Conservation (phyloP, 2,329 filamentous ascomycete species). For the Penicillium sp. region DNA sequence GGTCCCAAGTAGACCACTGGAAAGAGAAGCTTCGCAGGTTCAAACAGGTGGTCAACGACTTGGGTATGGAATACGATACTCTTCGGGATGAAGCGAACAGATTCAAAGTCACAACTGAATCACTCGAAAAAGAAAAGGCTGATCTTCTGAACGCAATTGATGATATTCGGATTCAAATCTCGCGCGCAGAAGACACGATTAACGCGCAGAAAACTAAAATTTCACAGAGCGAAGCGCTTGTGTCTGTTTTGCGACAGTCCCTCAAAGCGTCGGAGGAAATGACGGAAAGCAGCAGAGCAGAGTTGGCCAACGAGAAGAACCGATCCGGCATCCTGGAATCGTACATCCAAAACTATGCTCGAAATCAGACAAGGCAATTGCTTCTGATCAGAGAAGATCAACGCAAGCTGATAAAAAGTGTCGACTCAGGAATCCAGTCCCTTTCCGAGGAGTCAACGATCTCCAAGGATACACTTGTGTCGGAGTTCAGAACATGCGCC, state of each 20-base stretch:
- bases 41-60: constrained; percentile 29
- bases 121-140: constrained; percentile 25
- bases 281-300: constrained; percentile 11
- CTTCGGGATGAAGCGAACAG: constrained; percentile 30
- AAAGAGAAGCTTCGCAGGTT: constrained; percentile 33
- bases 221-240: constrained; percentile 13
- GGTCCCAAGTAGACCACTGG: constrained; percentile 31
- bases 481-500: constrained; percentile 13
- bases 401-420: constrained; percentile 15
- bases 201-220: constrained; percentile 21
- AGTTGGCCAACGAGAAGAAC: constrained; percentile 30
- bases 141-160: constrained; percentile 24
- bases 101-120: constrained; percentile 23
- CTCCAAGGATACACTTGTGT: constrained; percentile 13
- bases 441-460: constrained; percentile 11
- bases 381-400: constrained; percentile 24
- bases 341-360: constrained; percentile 30
- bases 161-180: constrained; percentile 22
- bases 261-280: constrained; percentile 25
- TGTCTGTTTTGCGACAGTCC: constrained; percentile 23
- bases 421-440: constrained; percentile 17
- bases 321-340: constrained; percentile 27
- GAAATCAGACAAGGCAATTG: constrained; percentile 21
- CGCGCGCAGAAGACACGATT: constrained; percentile 12
- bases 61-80: constrained; percentile 33